Conservation (phyloP, 1,139 yeast genomes). For the Yamadazyma epiphylla region DNA sequence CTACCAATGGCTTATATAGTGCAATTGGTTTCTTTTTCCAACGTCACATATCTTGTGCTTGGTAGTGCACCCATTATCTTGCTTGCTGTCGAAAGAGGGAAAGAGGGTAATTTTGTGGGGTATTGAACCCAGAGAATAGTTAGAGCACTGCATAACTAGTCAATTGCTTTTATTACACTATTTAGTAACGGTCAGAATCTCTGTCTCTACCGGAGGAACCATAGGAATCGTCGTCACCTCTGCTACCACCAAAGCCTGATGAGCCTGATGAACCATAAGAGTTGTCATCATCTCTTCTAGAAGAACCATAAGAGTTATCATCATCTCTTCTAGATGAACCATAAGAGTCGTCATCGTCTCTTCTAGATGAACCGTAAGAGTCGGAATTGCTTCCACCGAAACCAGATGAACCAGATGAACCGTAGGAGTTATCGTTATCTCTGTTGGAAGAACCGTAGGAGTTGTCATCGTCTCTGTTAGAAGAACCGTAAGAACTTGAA, state of each 20-base stretch:
- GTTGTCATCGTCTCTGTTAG: conserved; percentile 11
- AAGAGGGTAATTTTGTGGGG: too few species aligned
- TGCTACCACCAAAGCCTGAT: conserved; percentile 5
- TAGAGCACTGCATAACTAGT: neutral
- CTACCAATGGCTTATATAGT: too few species aligned
- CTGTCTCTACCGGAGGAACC: conserved; percentile 8
- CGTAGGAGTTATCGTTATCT: conserved; percentile 14
- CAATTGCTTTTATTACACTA: neutral
- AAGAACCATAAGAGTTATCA: conserved; percentile 15
- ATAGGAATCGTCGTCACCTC: conserved; percentile 13
- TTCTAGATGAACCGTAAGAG: conserved; percentile 6
- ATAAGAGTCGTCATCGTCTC: conserved; percentile 17
- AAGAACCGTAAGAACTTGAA: conserved; percentile 14
- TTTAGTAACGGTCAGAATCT: conserved; percentile 7
- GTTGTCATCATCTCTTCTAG: conserved; percentile 10
- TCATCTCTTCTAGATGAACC: conserved; percentile 14
- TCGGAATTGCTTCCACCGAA: conserved; percentile 11
- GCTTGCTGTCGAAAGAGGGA: too few species aligned
- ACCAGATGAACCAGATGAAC: conserved; percentile 10
- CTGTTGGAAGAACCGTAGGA: conserved; percentile 5
- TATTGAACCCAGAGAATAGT: too few species aligned
- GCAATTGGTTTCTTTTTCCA: too few species aligned
- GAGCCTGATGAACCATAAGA: conserved; percentile 7
- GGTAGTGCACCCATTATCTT: too few species aligned
- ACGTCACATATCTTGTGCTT: too few species aligned